Evolutionary conservation across 306 rosid genomes (phyloP).

Genomic region (Luffa acutangula): DNA sequence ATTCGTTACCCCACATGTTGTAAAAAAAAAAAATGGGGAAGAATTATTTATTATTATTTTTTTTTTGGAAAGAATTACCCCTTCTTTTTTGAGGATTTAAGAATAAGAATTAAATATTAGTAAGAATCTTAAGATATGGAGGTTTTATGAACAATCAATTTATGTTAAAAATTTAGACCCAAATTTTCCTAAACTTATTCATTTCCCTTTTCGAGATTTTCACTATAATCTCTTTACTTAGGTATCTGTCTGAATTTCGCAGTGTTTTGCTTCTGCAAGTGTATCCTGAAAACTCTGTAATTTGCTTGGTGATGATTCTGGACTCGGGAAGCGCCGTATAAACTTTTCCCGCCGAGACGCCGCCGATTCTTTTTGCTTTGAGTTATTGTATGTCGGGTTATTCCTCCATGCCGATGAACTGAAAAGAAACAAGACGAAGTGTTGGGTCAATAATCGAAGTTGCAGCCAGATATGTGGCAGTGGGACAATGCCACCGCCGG

Average conservation of each 20-base stretch:
- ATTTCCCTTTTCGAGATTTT: not conserved
- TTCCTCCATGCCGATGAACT: not conserved
- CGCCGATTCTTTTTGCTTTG: not conserved
- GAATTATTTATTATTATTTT: no score
- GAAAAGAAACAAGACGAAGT: not conserved
- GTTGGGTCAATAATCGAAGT: slow-evolving; percentile 12
- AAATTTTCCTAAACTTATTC: not conserved
- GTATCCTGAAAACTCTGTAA: not conserved
- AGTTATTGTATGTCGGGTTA: not conserved
- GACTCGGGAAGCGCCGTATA: not conserved
- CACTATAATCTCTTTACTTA: not conserved
- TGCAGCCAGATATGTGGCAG: slow-evolving; percentile 43
- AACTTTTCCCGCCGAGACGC: not conserved
- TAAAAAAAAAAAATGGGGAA: no score
- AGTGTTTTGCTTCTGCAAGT: not conserved
- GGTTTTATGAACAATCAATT: not conserved
- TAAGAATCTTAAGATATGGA: no score
- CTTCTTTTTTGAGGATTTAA: no score
- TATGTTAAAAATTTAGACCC: not conserved
- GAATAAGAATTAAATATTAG: no score
- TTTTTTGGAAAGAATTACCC: no score
- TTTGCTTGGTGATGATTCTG: not conserved
- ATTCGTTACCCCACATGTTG: no score
- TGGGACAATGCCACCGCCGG: slow-evolving; percentile 89
- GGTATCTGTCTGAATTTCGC: not conserved